Evolutionary conservation across 2,329 filamentous ascomycete species (phyloP), one percentile per base, ranked within the genome.

Genomic region (Cryphonectria japonica): DNA sequence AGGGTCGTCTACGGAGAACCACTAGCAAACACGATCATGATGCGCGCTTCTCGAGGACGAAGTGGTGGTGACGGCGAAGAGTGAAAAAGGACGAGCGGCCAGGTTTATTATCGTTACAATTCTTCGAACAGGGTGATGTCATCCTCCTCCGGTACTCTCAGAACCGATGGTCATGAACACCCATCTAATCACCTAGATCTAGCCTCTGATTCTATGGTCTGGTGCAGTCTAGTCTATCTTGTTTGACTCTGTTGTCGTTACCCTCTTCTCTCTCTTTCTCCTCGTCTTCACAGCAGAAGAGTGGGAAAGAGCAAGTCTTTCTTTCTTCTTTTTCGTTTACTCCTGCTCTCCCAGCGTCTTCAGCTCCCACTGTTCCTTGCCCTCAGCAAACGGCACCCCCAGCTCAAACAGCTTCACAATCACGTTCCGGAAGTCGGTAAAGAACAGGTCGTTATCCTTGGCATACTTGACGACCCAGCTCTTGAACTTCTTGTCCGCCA

Each of bases 361-460:
- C 84, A 95, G 89, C 75, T 83, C 85, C 82, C 85, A 91, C 78
- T 85, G 80, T 80, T 91, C 86, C 19, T 82, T 81, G 76, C 87
- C 87, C 80, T 88, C 88, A 76, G 89, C 82, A 81, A 98, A 98
- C 50, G 95, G 95, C 72, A 98, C 95, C 77, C 95, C 95, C 19
- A 98, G 89, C 87, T 98, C 95, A 76, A 98, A 95, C 65, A 99
- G 88, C 85, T 92, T 95, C 76, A 88, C 83, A 70, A 95, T 86
- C 67, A 92, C 94, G 54, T 90, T 88, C 16, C 91, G 86, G 81
- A 98, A 99, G 81, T 98, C 95, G 82, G 92, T 91, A 89, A 98
- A 98, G 89, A 98, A 99, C 67, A 85, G 85, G 70, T 94, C 92
- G 81, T 93, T 93, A 83, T 97, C 93, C 86, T 93, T 93, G 78